These are phyloP conservation scores for Arxiozyma slooffiae DNA, from an alignment of 1,139 yeast species.

Conservation along the genomic window DNA sequence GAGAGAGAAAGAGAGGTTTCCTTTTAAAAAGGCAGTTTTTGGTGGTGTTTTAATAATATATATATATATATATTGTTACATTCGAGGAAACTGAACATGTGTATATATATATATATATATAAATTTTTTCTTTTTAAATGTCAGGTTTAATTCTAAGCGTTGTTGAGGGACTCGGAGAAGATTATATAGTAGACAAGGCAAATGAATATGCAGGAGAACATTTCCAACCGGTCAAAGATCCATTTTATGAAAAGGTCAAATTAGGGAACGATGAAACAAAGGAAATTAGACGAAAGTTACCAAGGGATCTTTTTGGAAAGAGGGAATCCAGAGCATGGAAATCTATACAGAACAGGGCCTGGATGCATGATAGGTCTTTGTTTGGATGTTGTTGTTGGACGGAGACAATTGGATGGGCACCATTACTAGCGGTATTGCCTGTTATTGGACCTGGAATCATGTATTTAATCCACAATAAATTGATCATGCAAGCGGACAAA, in stretches of 20 bases:
- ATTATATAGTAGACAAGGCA: constrained; percentile 17
- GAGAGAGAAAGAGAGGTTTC: no score
- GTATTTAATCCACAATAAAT: constrained; percentile 65
- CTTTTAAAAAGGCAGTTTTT: no score
- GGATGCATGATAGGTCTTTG: constrained; percentile 73
- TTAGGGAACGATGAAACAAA: constrained; percentile 35
- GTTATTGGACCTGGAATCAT: constrained; percentile 70
- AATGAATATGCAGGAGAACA: constrained; percentile 24
- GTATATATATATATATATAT: no score
- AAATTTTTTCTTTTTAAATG: constrained; percentile 2
- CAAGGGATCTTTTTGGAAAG: constrained; percentile 41
- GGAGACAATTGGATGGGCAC: constrained; percentile 69
- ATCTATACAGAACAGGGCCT: constrained; percentile 61
- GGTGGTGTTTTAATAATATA: no score
- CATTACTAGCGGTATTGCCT: constrained; percentile 59
- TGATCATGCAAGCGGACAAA: constrained; percentile 50
- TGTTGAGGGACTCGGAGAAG: constrained; percentile 13
- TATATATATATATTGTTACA: no score
- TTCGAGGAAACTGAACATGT: no score
- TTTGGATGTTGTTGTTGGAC: constrained; percentile 71
- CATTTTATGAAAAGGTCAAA: constrained; percentile 43
- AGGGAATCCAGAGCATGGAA: constrained; percentile 64
- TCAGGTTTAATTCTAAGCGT: constrained; percentile 10
- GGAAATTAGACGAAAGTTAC: constrained; percentile 35
- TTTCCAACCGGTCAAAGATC: constrained; percentile 39